A percentile compares a stretch with the other conserved stretches of the same genome.
These are phyloP conservation scores for Musa itinerans DNA, from an alignment of 176 grass and related monocot genomes.

Conservation along the genomic window DNA sequence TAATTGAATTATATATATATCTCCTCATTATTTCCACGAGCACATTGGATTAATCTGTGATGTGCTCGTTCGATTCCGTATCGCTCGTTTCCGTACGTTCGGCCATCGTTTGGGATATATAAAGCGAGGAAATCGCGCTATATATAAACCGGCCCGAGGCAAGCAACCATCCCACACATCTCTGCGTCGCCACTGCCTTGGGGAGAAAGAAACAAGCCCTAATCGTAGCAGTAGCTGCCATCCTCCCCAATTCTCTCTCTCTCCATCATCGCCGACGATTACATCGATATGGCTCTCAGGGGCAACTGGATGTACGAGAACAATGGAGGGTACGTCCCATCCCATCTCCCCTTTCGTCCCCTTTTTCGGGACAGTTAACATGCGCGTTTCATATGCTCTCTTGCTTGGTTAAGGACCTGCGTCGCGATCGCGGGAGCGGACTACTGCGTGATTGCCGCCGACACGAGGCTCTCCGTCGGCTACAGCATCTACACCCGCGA, in stretches of 20 bases:
- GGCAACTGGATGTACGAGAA: conserved; percentile 97
- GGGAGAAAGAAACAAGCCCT: background rate
- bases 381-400: background rate
- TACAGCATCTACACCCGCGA: conserved; percentile 85
- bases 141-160: background rate
- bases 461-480: conserved; percentile 78
- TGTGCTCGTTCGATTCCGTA: too few species aligned
- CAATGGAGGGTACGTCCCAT: conserved; percentile 68
- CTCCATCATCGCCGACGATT: background rate
- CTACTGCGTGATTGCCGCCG: conserved; percentile 76
- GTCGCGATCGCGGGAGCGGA: conserved; percentile 72
- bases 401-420: conserved; percentile 46
- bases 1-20: too few species aligned
- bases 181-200: background rate
- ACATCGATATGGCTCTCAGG: conserved; percentile 53
- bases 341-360: background rate
- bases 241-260: background rate
- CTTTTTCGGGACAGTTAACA: background rate
- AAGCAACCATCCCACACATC: background rate
- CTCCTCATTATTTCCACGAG: too few species aligned
- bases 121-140: too few species aligned
- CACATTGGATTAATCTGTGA: too few species aligned
- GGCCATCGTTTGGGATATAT: background rate
- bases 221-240: background rate
- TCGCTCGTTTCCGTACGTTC: too few species aligned